phyloP scores from a whole-genome alignment of 1,139 yeast genomes.

The Debaryomycetaceae sp. region DNA sequence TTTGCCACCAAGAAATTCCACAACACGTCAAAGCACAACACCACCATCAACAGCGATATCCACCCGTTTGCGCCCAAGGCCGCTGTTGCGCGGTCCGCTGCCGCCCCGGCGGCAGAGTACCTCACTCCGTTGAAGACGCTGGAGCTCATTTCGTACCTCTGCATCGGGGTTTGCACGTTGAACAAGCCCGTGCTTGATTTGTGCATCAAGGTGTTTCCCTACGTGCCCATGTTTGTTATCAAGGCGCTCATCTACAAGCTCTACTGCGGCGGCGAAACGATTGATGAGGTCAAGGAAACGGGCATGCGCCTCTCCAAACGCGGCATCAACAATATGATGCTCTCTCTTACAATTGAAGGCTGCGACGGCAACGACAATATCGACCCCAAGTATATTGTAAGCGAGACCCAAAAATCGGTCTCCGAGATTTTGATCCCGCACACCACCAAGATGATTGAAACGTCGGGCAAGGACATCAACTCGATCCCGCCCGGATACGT shows the following conservation, averaged over 20 bases:
- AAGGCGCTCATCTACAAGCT: slow-evolving; percentile 73
- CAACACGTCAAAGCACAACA: slow-evolving; percentile 16
- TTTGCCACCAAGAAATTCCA: slow-evolving; percentile 12
- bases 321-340: slow-evolving; percentile 91
- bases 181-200: slow-evolving; percentile 57
- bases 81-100: slow-evolving; percentile 4
- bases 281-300: slow-evolving; percentile 63
- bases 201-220: slow-evolving; percentile 68
- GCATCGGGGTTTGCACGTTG: slow-evolving; percentile 65
- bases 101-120: slow-evolving; percentile 13
- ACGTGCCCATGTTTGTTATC: slow-evolving; percentile 66
- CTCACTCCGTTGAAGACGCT: slow-evolving; percentile 29
- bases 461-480: slow-evolving; percentile 48
- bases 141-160: slow-evolving; percentile 56
- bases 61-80: slow-evolving; percentile 3
- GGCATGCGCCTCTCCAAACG: slow-evolving; percentile 64
- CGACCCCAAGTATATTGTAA: slow-evolving; percentile 60
- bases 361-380: slow-evolving; percentile 70
- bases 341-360: slow-evolving; percentile 88
- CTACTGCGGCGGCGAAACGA: slow-evolving; percentile 88
- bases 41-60: slow-evolving; percentile 9
- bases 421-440: slow-evolving; percentile 72
- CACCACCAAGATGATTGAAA: slow-evolving; percentile 45
- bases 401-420: slow-evolving; percentile 64
- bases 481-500: slow-evolving; percentile 74